phyloP scores from a whole-genome alignment of 768 basidiomycete species.

The Sarcodon sp. region DNA sequence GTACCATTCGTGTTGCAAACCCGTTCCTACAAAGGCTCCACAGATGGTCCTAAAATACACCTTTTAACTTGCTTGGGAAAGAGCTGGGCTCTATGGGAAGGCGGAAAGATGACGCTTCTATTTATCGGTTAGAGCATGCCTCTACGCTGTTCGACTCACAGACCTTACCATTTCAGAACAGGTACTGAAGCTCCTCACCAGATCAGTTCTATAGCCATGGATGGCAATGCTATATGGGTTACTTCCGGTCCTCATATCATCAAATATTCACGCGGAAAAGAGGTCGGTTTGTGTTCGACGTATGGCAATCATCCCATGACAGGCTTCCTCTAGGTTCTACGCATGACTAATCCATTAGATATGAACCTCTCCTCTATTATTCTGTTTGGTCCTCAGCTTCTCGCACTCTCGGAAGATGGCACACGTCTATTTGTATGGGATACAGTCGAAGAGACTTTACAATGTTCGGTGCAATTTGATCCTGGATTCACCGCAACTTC shows the following conservation, averaged over 20 bases:
- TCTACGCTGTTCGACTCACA: not conserved
- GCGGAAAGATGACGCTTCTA: constrained; percentile 80
- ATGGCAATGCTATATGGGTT: constrained; percentile 80
- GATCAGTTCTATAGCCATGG: constrained; percentile 69
- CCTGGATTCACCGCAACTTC: constrained; percentile 73
- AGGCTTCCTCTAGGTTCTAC: constrained; percentile 29
- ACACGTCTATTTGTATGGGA: constrained; percentile 71
- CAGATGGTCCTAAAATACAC: constrained; percentile 73
- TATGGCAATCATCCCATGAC: constrained; percentile 2
- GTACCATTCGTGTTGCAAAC: constrained; percentile 84
- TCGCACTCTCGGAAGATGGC: constrained; percentile 74
- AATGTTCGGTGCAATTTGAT: constrained; percentile 68
- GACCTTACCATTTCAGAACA: constrained; percentile 16
- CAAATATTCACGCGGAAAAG: constrained; percentile 82
- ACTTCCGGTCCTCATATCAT: constrained; percentile 54
- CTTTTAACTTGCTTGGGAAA: constrained; percentile 79
- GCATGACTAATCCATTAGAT: constrained; percentile 53
- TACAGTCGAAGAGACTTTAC: constrained; percentile 40
- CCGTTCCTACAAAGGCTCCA: constrained; percentile 71
- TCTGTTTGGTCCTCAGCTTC: constrained; percentile 70
- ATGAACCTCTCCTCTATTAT: constrained; percentile 48
- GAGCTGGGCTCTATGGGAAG: constrained; percentile 95
- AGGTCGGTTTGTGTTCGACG: constrained; percentile 29
- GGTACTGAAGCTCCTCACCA: constrained; percentile 71
- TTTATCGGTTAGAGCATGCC: constrained; percentile 71